Base-by-base conservation (phyloP, 805 yeast species). In the Dipodascopsis tothii region DNA sequence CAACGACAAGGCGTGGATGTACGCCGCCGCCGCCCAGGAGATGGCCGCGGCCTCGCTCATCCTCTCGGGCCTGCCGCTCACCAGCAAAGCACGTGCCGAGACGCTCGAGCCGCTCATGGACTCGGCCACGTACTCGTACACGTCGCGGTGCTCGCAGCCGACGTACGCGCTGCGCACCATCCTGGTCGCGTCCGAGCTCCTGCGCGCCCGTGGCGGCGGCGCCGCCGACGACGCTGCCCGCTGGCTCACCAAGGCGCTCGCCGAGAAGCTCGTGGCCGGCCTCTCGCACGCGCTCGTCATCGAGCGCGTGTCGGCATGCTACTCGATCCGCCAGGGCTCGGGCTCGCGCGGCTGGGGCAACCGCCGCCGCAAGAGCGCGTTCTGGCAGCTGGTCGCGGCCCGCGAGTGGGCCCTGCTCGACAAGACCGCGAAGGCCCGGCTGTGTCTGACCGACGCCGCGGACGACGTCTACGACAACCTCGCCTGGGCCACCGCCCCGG, bases 371-470 rank as follows among this genome's bases (percentile, higher is more conserved):
- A 86, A 86, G 58, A 77, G 87, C 1, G 76, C 84, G 0, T 69
- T 88, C 22, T 87, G 95, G 85, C 72, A 73, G 52, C 59, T 87
- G 21, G 59, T 87, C 21, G 80, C 95, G 0, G 81, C 86, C 4
- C 74, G 74, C 44, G 84, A 82, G 57, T 78, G 95, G 82, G 70
- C 71, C 14, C 66, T 55, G 28, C 52, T 62, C 2, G 54, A 48
- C 25, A 55, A 54, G 20, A 40, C 36, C 33, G 41, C 27, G 4
- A 65, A 66, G 46, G 62, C 62, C 1, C 48, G 52, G 36, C 27
- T 58, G 23, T 64, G 67, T 35, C 37, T 65, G n/a, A 52, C 55
- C 2, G 47, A 48, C 17, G 56, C 69, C 0, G 49, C 36, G 3
- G 55, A 59, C 19, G 51, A 46, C 3, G 58, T 61, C 4, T 71